Percentiles rank a stretch among this genome's conserved stretches.
Evolutionary conservation across 2,329 filamentous ascomycete genomes (phyloP).

Genomic region (Aspergillus quadrilineatus): DNA sequence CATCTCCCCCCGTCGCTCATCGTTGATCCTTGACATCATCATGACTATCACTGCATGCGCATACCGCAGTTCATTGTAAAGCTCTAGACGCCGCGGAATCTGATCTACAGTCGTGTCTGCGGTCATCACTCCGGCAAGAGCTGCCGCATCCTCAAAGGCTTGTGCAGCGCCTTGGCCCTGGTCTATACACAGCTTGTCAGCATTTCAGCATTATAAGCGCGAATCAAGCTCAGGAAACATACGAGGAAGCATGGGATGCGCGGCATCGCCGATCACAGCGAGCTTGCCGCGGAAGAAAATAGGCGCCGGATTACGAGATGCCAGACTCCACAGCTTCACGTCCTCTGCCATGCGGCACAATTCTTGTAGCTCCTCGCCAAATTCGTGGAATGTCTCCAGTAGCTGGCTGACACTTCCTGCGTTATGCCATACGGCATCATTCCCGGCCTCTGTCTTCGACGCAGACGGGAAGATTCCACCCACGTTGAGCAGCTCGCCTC

Average conservation of each 20-base stretch:
- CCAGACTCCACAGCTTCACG: slow-evolving; percentile 23
- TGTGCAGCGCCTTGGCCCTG: slow-evolving; percentile 43
- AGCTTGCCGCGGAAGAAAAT: slow-evolving; percentile 20
- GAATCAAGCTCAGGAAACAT: not conserved
- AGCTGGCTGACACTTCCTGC: not conserved
- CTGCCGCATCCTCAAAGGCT: slow-evolving; percentile 39
- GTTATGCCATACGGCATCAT: not conserved
- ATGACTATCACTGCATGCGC: slow-evolving; percentile 22
- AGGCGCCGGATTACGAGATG: slow-evolving; percentile 11
- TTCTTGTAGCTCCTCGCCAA: slow-evolving; percentile 14
- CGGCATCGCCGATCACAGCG: slow-evolving; percentile 23
- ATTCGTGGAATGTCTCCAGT: slow-evolving; percentile 6
- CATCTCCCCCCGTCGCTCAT: slow-evolving; percentile 16
- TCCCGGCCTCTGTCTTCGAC: not conserved
- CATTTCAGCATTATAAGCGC: slow-evolving; percentile 19
- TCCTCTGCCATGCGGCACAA: slow-evolving; percentile 20
- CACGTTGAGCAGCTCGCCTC: slow-evolving; percentile 16
- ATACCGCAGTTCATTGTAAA: slow-evolving; percentile 22
- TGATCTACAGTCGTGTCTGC: slow-evolving; percentile 17
- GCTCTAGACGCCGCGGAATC: slow-evolving; percentile 13
- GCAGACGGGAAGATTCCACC: slow-evolving; percentile 15
- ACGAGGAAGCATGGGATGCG: slow-evolving; percentile 23
- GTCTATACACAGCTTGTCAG: slow-evolving; percentile 12
- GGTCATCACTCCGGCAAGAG: slow-evolving; percentile 31
- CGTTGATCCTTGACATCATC: slow-evolving; percentile 21